Evolutionary conservation across 2,329 filamentous ascomycete genomes (phyloP).

Genomic region (Arthrobotrys megalospora): DNA sequence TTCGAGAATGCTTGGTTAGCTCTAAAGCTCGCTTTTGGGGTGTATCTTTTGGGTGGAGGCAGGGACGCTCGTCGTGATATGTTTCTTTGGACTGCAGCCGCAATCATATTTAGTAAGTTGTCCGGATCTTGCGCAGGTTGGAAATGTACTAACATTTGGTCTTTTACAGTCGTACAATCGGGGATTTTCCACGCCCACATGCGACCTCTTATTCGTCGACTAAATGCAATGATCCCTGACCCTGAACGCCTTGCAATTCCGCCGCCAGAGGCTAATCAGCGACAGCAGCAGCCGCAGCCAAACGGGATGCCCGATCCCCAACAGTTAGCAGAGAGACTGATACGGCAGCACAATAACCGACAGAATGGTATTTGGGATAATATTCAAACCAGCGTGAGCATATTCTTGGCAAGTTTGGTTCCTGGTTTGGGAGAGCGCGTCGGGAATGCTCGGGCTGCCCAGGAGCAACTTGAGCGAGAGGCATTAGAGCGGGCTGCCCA

Average conservation of each 20-base stretch:
- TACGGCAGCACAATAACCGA: conserved; percentile 30
- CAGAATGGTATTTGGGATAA: conserved; percentile 59
- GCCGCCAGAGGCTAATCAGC: conserved; percentile 21
- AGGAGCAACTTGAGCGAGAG: conserved; percentile 13
- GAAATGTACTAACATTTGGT: not conserved
- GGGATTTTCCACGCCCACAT: conserved; percentile 61
- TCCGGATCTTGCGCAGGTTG: not conserved
- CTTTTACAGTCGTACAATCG: conserved; percentile 63
- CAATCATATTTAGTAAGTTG: conserved; percentile 63
- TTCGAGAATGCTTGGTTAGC: conserved; percentile 63
- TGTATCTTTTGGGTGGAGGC: conserved; percentile 62
- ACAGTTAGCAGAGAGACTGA: conserved; percentile 53
- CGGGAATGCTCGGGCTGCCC: conserved; percentile 34
- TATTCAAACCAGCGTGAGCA: conserved; percentile 62
- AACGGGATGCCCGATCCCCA: conserved; percentile 45
- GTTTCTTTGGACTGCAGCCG: conserved; percentile 61
- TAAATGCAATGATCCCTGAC: conserved; percentile 59
- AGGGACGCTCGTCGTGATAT: conserved; percentile 62
- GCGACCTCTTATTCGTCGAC: conserved; percentile 56
- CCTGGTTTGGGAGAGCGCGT: conserved; percentile 60
- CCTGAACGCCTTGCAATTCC: conserved; percentile 35
- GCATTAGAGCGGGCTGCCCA: conserved; percentile 21
- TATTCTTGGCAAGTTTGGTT: conserved; percentile 64
- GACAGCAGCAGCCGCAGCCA: conserved; percentile 39
- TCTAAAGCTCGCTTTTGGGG: conserved; percentile 61